Evolutionary conservation across 768 basidiomycete species (phyloP).

Genomic region (Tricholoma bakamatsutake): DNA sequence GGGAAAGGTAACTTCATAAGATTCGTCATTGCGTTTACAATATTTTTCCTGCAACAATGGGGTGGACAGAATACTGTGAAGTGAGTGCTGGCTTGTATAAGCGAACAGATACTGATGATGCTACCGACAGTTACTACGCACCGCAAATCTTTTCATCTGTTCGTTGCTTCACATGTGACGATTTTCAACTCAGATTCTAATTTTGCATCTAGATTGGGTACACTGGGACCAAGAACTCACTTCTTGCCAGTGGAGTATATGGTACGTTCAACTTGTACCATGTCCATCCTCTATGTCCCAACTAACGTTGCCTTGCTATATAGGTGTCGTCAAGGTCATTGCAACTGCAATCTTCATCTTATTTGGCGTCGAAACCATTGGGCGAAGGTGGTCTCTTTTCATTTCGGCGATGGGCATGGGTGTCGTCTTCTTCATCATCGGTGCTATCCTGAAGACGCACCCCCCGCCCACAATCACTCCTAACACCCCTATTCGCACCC

Average conservation of each 20-base stretch:
- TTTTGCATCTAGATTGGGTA: conserved; percentile 49
- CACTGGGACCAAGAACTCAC: conserved; percentile 46
- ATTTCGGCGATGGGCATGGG: conserved; percentile 81
- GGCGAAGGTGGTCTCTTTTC: conserved; percentile 65
- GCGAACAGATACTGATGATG: not conserved
- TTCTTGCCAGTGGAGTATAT: conserved; percentile 72
- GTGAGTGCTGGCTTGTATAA: conserved; percentile 20
- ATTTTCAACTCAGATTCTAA: not conserved
- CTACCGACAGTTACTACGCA: conserved; percentile 51
- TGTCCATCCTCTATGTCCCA: no score
- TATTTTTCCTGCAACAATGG: conserved; percentile 83
- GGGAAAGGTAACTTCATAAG: conserved; percentile 79
- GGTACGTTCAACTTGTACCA: conserved; percentile 13
- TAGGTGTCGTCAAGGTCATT: conserved; percentile 57
- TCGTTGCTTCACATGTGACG: not conserved
- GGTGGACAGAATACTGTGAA: conserved; percentile 78
- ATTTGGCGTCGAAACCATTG: conserved; percentile 61
- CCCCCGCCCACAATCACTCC: conserved; percentile 39
- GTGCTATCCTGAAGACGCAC: conserved; percentile 79
- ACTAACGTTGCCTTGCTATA: not conserved
- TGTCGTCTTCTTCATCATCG: conserved; percentile 74
- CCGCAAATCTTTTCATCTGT: conserved; percentile 64
- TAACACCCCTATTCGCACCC: conserved; percentile 9
- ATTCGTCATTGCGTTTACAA: conserved; percentile 76
- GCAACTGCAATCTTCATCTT: conserved; percentile 64